Evolutionary conservation across 352 stramenopile species (phyloP).

Genomic region (Pythium guiyangense): DNA sequence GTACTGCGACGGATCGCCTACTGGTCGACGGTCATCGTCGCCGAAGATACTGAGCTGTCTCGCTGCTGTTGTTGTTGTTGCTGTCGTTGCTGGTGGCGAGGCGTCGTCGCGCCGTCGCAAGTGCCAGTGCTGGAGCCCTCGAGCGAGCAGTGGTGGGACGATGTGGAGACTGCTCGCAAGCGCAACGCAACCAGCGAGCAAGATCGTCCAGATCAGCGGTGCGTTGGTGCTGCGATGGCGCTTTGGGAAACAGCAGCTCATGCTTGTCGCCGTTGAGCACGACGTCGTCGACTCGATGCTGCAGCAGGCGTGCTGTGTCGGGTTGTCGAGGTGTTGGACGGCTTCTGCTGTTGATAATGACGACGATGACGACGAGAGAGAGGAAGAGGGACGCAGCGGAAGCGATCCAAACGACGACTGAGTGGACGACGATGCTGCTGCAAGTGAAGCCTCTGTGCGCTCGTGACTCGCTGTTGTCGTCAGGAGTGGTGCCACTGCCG

Average conservation of each 20-base stretch:
- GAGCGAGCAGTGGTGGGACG: neutral
- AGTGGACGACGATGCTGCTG: too few species aligned
- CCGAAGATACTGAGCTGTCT: conserved; percentile 44
- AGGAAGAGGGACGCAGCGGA: too few species aligned
- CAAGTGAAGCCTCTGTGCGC: neutral
- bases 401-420: too few species aligned
- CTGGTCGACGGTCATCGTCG: conserved; percentile 28
- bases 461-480: neutral
- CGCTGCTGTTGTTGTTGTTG: conserved; percentile 1
- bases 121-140: neutral
- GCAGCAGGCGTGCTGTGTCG: neutral
- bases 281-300: neutral
- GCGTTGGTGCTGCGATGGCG: neutral
- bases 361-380: too few species aligned
- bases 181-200: conserved; percentile 1
- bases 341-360: too few species aligned
- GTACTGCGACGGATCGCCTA: conserved; percentile 29
- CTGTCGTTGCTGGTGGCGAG: neutral
- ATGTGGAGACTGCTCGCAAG: neutral
- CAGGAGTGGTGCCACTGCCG: neutral
- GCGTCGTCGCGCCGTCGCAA: neutral
- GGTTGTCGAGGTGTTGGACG: too few species aligned
- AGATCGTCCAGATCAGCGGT: conserved; percentile 8
- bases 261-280: neutral
- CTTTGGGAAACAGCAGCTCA: neutral